Evolutionary conservation across 768 basidiomycete genomes (phyloP), one percentile per base, ranked within the genome.

Genomic region (Agaricus subrufescens): DNA sequence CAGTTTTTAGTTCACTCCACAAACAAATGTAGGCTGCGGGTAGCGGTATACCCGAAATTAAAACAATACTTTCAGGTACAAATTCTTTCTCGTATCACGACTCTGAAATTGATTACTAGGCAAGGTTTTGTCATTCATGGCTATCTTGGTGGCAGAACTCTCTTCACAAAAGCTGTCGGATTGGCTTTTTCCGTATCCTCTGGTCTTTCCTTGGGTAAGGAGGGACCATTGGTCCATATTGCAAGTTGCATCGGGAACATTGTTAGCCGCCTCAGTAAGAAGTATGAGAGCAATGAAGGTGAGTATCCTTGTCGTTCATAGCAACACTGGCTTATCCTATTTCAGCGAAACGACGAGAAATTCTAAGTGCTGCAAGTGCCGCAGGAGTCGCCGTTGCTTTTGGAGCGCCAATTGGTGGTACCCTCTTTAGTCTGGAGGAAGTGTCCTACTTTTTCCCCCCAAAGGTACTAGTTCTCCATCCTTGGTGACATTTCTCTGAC

Each of bases 311-410:
- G 34, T 15, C n/a, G 39, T 39, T 25, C 25, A 50, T 52, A 49
- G 52, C 38, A 27, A 19, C 31, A 15, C 8, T 37, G 12, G 26
- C 42, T 43, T 19, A 44, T 26, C 15, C 31, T 34, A 14, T 39
- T 54, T 27, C 56, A 94, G 94, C 84, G 12, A 98, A 98, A 68
- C 82, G 95, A 45, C 85, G 97, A 47, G 97, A 98, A 73, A 86
- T 99, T 52, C 74, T 99, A 38, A 94, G 91, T 58, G 97, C 97
- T 10, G 94, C 95, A 29, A 92, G 94, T 67, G 97, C 96, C 5
- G 97, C 97, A 25, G 97, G 97, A 29, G 97, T 99, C 10, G 91
- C 96, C 5, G 96, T 98, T 26, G 92, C 95, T 0, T 98, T 98
- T 65, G 96, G 96, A 46, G 95, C 96, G 0, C 97, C 97, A 0